A percentile compares a stretch with the other conserved stretches of the same genome.
Evolutionary conservation across 805 yeast species (phyloP).

Genomic region (Yamadazyma insecticola): DNA sequence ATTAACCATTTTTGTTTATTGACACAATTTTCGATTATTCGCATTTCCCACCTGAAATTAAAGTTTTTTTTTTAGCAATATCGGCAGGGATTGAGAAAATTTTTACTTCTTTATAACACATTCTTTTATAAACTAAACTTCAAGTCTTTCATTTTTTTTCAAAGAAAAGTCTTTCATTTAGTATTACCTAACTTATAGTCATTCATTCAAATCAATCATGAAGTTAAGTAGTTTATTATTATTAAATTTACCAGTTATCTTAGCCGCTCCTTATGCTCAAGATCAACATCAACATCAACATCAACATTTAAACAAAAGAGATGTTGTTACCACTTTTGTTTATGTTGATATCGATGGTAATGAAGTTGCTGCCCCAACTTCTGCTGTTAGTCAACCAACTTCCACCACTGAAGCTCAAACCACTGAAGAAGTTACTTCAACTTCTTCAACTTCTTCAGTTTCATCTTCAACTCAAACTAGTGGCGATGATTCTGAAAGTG

Average conservation of each 20-base stretch:
- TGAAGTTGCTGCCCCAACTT: constrained; percentile 29
- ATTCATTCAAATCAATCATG: constrained; percentile 15
- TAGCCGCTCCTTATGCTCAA: constrained; percentile 30
- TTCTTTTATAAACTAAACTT: too few relatives aligned
- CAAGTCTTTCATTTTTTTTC: too few relatives aligned
- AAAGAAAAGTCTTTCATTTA: too few relatives aligned
- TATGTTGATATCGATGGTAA: constrained; percentile 29
- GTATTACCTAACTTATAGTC: constrained; percentile 4
- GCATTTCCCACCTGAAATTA: too few relatives aligned
- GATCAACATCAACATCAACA: constrained; percentile 32
- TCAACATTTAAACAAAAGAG: constrained; percentile 29
- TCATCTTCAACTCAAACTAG: constrained; percentile 4
- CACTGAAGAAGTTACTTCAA: constrained; percentile 8
- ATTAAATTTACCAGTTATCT: constrained; percentile 12
- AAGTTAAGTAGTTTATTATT: constrained; percentile 14
- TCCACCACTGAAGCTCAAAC: constrained; percentile 5
- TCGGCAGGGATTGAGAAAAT: too few relatives aligned
- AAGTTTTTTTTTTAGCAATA: too few relatives aligned
- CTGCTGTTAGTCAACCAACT: constrained; percentile 6
- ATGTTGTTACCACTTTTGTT: constrained; percentile 33
- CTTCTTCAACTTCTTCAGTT: constrained; percentile 7
- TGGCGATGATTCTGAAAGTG: constrained; percentile 4
- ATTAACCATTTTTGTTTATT: too few relatives aligned
- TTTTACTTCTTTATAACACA: too few relatives aligned
- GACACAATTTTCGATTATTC: too few relatives aligned